Conservation (phyloP, 1,284 basidiomycete genomes). For the Puccinia horiana region DNA sequence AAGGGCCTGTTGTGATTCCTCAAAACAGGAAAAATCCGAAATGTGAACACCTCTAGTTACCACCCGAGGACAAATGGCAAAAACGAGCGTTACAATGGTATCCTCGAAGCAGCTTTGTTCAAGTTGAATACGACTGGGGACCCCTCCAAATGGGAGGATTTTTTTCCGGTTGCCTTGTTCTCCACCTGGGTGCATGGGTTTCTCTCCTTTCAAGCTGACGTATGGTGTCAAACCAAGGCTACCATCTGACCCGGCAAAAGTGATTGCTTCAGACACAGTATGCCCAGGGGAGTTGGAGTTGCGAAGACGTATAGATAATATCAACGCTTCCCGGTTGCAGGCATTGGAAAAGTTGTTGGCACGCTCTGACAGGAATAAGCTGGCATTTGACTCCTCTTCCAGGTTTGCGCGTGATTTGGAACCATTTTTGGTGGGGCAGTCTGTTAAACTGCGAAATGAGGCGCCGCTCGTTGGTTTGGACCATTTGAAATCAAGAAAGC, state of each 20-base stretch:
- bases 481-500: too few relatives aligned
- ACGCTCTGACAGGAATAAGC: not conserved
- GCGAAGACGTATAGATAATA: not conserved
- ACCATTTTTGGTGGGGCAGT: not conserved
- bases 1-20: not conserved
- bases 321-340: not conserved
- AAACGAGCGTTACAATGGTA: not conserved
- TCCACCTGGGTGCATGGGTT: not conserved
- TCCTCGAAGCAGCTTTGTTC: too few relatives aligned
- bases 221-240: not conserved
- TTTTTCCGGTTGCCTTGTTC: too few relatives aligned
- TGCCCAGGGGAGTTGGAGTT: not conserved
- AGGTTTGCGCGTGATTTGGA: not conserved
- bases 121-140: too few relatives aligned
- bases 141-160: too few relatives aligned
- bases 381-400: not conserved
- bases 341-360: not conserved
- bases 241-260: not conserved
- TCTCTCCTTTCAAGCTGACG: not conserved
- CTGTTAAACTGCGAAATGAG: not conserved
- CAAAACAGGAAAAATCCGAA: not conserved
- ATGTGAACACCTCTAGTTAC: not conserved
- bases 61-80: not conserved
- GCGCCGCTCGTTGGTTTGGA: not conserved
- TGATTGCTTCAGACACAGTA: not conserved